These are phyloP conservation scores for Penicillium sp. DNA, from an alignment of 2,329 filamentous ascomycete genomes.

Conservation along the genomic window DNA sequence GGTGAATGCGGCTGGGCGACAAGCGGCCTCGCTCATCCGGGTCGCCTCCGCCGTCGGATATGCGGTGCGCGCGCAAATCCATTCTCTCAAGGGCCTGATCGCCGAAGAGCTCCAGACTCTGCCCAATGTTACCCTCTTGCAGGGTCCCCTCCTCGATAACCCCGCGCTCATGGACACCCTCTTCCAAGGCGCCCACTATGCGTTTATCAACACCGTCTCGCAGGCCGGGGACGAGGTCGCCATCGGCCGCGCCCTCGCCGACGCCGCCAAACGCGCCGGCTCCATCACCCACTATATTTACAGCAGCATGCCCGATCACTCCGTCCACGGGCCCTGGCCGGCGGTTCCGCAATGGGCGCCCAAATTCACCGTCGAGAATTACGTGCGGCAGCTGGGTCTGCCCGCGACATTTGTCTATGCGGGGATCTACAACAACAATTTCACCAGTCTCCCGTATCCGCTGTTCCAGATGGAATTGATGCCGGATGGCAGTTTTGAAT, in stretches of 20 bases:
- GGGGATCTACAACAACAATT: constrained; percentile 99
- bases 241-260: constrained; percentile 81
- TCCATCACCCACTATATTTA: constrained; percentile 85
- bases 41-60: constrained; percentile 92
- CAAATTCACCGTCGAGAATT: constrained; percentile 89
- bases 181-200: constrained; percentile 77
- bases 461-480: constrained; percentile 92
- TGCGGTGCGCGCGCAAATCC: constrained; percentile 84
- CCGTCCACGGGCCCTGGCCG: constrained; percentile 74
- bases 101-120: constrained; percentile 77
- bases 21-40: constrained; percentile 90
- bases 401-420: constrained; percentile 92
- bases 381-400: constrained; percentile 73
- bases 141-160: constrained; percentile 65
- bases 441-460: constrained; percentile 85
- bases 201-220: constrained; percentile 97
- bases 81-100: constrained; percentile 79
- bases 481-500: constrained; percentile 76
- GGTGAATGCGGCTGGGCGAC: constrained; percentile 91
- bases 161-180: constrained; percentile 66
- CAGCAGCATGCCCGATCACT: constrained; percentile 94
- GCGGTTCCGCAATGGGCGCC: constrained; percentile 83
- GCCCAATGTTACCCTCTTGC: constrained; percentile 69
- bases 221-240: constrained; percentile 83
- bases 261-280: constrained; percentile 77